phyloP scores from a whole-genome alignment of 495 filamentous ascomycete species.

The Hyphodiscus hymeniophilus region DNA sequence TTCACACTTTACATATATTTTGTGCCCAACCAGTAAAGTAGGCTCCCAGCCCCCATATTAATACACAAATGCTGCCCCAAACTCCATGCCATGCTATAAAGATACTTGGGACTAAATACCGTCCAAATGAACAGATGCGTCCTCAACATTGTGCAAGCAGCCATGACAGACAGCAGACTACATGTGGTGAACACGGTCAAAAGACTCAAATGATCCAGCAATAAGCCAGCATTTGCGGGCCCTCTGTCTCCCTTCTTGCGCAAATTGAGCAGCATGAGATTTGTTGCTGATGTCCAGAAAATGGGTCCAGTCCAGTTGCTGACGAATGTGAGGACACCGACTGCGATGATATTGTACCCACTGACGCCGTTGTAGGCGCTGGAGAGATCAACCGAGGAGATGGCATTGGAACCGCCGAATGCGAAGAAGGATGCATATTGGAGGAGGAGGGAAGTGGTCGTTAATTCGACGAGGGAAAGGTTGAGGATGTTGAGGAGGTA shows the following conservation, averaged over 20 bases:
- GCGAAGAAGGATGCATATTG: conserved; percentile 81
- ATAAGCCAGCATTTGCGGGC: no score
- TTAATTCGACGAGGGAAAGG: conserved; percentile 46
- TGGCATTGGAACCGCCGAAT: conserved; percentile 85
- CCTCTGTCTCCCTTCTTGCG: conserved; percentile 4
- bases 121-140: conserved; percentile 98
- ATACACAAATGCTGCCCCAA: conserved; percentile 69
- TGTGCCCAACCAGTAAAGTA: conserved; percentile 46
- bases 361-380: conserved; percentile 77
- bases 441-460: conserved; percentile 54
- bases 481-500: conserved; percentile 39
- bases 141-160: conserved; percentile 72
- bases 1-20: conserved; percentile 12
- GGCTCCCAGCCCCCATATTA: conserved; percentile 49
- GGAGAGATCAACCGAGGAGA: conserved; percentile 78
- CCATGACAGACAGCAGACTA: conserved; percentile 67
- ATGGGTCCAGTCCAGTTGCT: conserved; percentile 89
- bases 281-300: conserved; percentile 58
- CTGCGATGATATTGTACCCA: conserved; percentile 56
- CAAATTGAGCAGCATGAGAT: conserved; percentile 14
- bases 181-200: conserved; percentile 58
- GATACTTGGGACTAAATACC: conserved; percentile 93
- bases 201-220: conserved; percentile 43
- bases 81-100: conserved; percentile 86
- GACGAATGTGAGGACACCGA: conserved; percentile 74